phyloP scores from a whole-genome alignment of 495 filamentous ascomycete species.

The Penicillium cinerascens region DNA sequence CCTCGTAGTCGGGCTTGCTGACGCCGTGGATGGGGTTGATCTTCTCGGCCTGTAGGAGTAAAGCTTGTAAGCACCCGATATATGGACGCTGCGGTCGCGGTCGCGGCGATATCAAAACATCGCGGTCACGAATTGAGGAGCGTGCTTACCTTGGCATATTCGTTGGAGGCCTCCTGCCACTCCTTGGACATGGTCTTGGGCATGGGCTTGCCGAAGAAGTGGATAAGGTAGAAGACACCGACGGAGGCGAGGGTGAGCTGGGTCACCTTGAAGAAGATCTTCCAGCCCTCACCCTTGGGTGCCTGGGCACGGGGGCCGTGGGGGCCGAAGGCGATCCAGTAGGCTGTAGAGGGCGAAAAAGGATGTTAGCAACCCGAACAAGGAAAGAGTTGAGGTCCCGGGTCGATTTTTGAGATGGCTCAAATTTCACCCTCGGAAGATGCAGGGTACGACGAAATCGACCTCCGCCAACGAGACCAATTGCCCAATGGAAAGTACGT shows the following conservation, averaged over 20 bases:
- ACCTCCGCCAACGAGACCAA: neutral
- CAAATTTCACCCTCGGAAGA: constrained; percentile 19
- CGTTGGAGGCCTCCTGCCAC: constrained; percentile 88
- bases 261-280: constrained; percentile 66
- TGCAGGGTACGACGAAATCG: constrained; percentile 8
- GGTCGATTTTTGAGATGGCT: constrained; percentile 1
- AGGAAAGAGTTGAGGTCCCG: constrained; percentile 1
- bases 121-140: neutral
- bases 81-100: neutral
- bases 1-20: constrained; percentile 73
- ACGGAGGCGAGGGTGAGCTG: constrained; percentile 58
- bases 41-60: constrained; percentile 62
- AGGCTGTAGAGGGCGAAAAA: constrained; percentile 56
- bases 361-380: constrained; percentile 20
- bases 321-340: constrained; percentile 96
- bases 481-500: constrained; percentile 42
- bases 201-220: constrained; percentile 59
- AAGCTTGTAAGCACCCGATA: constrained; percentile 15
- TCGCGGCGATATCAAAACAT: constrained; percentile 1
- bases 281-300: constrained; percentile 77
- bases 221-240: constrained; percentile 61
- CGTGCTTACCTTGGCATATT: constrained; percentile 75
- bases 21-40: constrained; percentile 85
- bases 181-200: constrained; percentile 92
- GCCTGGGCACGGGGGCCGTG: constrained; percentile 83